These are phyloP conservation scores for Malus hybrid DNA, from an alignment of 331 rosid genomes.

Conservation along the genomic window DNA sequence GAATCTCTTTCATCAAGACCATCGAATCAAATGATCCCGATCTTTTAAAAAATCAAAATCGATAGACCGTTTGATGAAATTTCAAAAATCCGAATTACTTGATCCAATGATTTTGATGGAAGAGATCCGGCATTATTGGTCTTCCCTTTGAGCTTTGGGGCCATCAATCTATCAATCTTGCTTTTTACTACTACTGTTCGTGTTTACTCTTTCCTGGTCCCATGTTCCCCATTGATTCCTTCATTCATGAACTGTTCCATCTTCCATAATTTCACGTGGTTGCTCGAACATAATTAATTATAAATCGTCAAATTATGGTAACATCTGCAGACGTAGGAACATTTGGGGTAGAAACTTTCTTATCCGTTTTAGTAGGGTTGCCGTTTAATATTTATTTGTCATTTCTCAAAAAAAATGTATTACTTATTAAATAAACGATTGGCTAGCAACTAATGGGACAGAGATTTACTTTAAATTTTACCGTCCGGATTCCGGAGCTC, in stretches of 20 bases:
- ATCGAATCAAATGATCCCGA: accelerated
- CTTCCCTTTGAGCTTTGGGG: background rate
- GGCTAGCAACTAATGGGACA: background rate
- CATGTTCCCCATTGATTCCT: background rate
- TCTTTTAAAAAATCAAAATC: too few relatives aligned
- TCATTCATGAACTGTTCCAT: background rate
- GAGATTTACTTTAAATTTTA: too few relatives aligned
- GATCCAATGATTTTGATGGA: accelerated
- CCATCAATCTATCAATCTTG: background rate
- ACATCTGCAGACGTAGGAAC: too few relatives aligned
- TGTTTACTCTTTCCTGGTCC: background rate
- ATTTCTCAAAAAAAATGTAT: background rate
- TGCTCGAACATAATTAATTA: background rate
- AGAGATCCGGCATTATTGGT: background rate
- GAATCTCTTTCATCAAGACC: accelerated
- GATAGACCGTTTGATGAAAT: accelerated
- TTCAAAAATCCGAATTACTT: accelerated
- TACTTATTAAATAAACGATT: too few relatives aligned
- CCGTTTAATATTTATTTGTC: background rate
- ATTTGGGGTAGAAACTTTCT: too few relatives aligned
- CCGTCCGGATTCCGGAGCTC: accelerated
- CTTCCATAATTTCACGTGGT: background rate
- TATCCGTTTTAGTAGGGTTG: background rate
- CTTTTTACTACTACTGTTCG: background rate
- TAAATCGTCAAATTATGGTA: background rate